phyloP scores from a whole-genome alignment of 2,329 filamentous ascomycete genomes.

The Calonectria pteridis region DNA sequence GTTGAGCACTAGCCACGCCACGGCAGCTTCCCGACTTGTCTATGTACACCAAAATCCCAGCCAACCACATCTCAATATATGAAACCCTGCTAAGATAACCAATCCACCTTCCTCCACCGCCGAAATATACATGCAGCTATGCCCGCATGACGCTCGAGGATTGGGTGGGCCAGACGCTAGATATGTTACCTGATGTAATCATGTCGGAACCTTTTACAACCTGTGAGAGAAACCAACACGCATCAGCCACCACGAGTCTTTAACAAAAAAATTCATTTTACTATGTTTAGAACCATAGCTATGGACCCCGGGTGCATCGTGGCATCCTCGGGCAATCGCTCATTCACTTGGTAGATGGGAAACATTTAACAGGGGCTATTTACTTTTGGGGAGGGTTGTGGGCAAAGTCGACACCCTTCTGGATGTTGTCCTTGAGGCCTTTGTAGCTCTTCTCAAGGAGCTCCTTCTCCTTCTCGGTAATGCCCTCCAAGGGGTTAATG shows the following conservation, averaged over 20 bases:
- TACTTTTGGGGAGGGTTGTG: slow-evolving; percentile 91
- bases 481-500: slow-evolving; percentile 79
- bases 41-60: slow-evolving; percentile 29
- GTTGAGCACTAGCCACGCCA: slow-evolving; percentile 31
- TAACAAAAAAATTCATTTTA: slow-evolving; percentile 47
- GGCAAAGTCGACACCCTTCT: slow-evolving; percentile 92
- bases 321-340: slow-evolving; percentile 44
- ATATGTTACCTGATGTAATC: slow-evolving; percentile 34
- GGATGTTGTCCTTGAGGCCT: slow-evolving; percentile 92
- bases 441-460: slow-evolving; percentile 81
- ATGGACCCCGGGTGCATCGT: slow-evolving; percentile 46
- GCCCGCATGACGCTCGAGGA: slow-evolving; percentile 26
- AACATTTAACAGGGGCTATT: slow-evolving; percentile 53
- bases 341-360: slow-evolving; percentile 39
- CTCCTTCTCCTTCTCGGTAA: slow-evolving; percentile 90
- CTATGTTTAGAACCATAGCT: slow-evolving; percentile 53
- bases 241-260: slow-evolving; percentile 52
- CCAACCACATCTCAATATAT: slow-evolving; percentile 34
- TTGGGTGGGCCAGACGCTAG: slow-evolving; percentile 29
- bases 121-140: slow-evolving; percentile 37
- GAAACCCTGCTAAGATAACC: slow-evolving; percentile 23
- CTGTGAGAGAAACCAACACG: slow-evolving; percentile 47
- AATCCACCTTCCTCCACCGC: slow-evolving; percentile 1
- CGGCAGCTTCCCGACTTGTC: slow-evolving; percentile 28
- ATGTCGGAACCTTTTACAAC: slow-evolving; percentile 49